These are phyloP conservation scores for Fusarium protoensiforme DNA, from an alignment of 2,329 filamentous ascomycete species.

Conservation along the genomic window DNA sequence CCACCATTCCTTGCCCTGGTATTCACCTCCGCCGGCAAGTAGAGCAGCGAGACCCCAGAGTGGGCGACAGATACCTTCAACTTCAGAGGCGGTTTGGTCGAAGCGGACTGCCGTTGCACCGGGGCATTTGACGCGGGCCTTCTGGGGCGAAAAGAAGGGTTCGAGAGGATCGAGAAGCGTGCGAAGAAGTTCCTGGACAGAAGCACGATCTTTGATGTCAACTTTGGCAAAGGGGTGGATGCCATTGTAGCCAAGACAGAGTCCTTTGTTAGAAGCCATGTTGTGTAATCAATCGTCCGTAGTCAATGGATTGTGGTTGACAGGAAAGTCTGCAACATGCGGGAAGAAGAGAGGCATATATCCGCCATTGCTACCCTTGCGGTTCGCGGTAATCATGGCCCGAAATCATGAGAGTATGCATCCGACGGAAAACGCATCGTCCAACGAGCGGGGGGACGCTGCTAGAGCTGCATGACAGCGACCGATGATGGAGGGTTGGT, in stretches of 20 bases:
- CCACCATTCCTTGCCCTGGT: conserved; percentile 70
- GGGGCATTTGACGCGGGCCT: conserved; percentile 73
- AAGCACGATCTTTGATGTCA: conserved; percentile 60
- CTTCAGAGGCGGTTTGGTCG: conserved; percentile 80
- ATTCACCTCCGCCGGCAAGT: conserved; percentile 74
- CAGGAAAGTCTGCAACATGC: not conserved
- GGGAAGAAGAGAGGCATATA: conserved; percentile 9
- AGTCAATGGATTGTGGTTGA: not conserved
- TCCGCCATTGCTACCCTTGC: conserved; percentile 6
- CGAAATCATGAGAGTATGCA: conserved; percentile 13
- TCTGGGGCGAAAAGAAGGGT: conserved; percentile 75
- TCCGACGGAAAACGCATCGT: conserved; percentile 1
- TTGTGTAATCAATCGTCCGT: not conserved
- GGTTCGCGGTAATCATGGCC: conserved; percentile 12
- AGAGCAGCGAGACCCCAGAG: conserved; percentile 80
- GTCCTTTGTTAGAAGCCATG: conserved; percentile 33
- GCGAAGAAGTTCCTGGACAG: conserved; percentile 69
- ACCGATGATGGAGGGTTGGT: conserved; percentile 24
- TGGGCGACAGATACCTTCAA: conserved; percentile 80
- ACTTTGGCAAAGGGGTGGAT: conserved; percentile 67
- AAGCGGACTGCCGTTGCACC: conserved; percentile 80
- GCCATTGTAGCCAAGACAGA: conserved; percentile 61
- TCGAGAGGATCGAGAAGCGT: conserved; percentile 77
- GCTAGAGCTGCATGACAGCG: conserved; percentile 10
- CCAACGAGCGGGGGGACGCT: conserved; percentile 17